Base-by-base conservation (phyloP, 345 rosid species). In the Salix viminalis region DNA sequence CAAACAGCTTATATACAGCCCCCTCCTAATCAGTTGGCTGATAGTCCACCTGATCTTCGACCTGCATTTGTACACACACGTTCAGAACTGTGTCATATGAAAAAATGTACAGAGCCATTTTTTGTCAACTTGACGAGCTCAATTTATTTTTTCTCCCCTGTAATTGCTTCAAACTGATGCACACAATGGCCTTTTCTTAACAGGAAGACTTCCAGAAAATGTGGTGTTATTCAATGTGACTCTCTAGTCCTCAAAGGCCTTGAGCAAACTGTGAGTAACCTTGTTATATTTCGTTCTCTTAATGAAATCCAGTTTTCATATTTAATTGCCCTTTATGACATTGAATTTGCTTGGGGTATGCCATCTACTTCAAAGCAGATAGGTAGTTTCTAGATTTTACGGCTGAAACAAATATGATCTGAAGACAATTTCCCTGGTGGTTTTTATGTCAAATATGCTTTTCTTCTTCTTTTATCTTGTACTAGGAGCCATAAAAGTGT, bases 11-110 rank as follows among this genome's bases (percentile, higher is more conserved):
- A 87, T 82, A 88, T 96, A 85, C 99, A 96, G 68, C 81, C 94
- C 75, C 91, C 98, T 76, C 71, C 85, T 77, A 79, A 88, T 85
- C 92, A 90, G 81, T 79, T 83, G 76, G 92, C 76, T 58, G 87
- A 88, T 79, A 83, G 72, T 81, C 94, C 91, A 60, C 97, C 98
- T 78, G 97, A 94, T 79, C 79, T 92, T 71, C 90, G 91, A 52
- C 99, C 99, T 79, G 99, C 99, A 85, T 96, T 96, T 91, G 56
- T 79, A 71, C 99, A 96, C 99, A 96, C 80, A 81, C 89, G 18
- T 81, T 86, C 67, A 89, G 73, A 86, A 85, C 88, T 54, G 72
- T 84, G 82, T 72, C 82, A 21, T 84, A 85, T 73, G 91, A 81
- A 79, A 80, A 81, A 66, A 84, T 72, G 99, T 93, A 79, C 81